phyloP scores from a whole-genome alignment of 2,329 filamentous ascomycete species.

The Xylaria sp. region DNA sequence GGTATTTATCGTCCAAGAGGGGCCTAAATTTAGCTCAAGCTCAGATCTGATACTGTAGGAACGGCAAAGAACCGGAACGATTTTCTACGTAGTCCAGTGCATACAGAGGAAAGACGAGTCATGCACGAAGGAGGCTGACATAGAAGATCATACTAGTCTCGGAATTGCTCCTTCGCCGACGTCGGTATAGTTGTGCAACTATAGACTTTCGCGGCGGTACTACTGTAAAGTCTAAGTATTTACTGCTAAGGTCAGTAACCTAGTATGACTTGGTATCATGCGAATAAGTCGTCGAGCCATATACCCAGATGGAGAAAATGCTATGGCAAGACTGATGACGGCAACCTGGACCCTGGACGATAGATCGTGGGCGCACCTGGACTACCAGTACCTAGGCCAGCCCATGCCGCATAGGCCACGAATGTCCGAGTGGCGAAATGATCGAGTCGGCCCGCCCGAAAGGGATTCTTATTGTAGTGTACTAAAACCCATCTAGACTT shows the following conservation, averaged over 20 bases:
- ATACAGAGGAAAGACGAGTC: constrained; percentile 7
- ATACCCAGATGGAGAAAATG: neutral
- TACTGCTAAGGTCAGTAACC: too few species aligned
- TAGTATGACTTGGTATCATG: too few species aligned
- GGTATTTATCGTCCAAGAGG: neutral
- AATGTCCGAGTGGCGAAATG: neutral
- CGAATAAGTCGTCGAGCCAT: too few species aligned
- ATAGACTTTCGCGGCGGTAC: too few species aligned
- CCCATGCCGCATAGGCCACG: neutral
- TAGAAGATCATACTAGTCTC: too few species aligned
- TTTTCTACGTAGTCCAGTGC: too few species aligned
- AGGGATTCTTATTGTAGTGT: constrained; percentile 2
- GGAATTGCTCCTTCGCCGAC: constrained; percentile 15
- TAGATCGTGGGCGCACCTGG: neutral
- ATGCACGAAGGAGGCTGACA: constrained; percentile 16
- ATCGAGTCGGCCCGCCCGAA: neutral
- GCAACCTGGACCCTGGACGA: neutral
- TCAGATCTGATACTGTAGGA: neutral
- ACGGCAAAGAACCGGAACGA: constrained; percentile 27
- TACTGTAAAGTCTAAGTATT: too few species aligned
- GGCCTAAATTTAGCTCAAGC: neutral
- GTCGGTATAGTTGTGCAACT: constrained; percentile 16
- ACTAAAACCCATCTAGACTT: neutral
- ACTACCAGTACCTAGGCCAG: neutral
- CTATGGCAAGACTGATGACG: neutral